phyloP scores from a whole-genome alignment of 371 early-diverging fungal genomes.

The Ecytonucleospora hepatopenaei region DNA sequence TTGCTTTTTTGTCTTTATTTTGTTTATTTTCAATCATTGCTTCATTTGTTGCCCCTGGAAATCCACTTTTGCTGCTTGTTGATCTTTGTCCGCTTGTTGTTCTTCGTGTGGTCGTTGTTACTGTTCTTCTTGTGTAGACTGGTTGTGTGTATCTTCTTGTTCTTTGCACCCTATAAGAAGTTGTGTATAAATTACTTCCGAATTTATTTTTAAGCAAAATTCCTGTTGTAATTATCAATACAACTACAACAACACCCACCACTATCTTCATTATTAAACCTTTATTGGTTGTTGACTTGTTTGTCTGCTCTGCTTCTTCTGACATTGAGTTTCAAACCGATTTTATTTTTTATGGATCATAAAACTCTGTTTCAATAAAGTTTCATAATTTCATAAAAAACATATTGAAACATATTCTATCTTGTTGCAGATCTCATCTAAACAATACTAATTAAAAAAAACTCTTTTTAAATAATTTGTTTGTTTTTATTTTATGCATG shows the following conservation, averaged over 20 bases:
- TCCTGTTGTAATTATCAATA: background rate
- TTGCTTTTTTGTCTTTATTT: background rate
- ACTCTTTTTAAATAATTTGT: too few species aligned
- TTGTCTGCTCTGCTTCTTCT: background rate
- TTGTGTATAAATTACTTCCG: background rate
- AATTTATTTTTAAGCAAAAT: background rate
- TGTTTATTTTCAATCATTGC: background rate
- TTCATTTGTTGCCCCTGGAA: background rate
- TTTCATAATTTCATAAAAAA: too few species aligned
- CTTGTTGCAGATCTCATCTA: too few species aligned
- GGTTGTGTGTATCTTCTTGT: background rate
- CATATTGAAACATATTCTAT: too few species aligned
- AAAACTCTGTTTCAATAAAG: too few species aligned
- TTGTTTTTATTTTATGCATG: too few species aligned
- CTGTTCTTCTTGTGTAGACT: background rate
- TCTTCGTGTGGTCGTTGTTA: too few species aligned
- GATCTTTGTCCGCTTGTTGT: too few species aligned
- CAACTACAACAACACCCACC: background rate
- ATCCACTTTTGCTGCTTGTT: background rate
- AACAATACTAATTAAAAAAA: too few species aligned
- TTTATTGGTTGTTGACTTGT: background rate
- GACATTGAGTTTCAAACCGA: background rate
- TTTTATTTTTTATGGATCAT: background rate
- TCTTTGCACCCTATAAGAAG: background rate
- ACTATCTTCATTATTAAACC: background rate